A percentile compares a stretch with the other conserved stretches of the same genome.
Evolutionary conservation across 1,284 basidiomycete genomes (phyloP).

Genomic region (Anthracocystis panici-leucophaei): DNA sequence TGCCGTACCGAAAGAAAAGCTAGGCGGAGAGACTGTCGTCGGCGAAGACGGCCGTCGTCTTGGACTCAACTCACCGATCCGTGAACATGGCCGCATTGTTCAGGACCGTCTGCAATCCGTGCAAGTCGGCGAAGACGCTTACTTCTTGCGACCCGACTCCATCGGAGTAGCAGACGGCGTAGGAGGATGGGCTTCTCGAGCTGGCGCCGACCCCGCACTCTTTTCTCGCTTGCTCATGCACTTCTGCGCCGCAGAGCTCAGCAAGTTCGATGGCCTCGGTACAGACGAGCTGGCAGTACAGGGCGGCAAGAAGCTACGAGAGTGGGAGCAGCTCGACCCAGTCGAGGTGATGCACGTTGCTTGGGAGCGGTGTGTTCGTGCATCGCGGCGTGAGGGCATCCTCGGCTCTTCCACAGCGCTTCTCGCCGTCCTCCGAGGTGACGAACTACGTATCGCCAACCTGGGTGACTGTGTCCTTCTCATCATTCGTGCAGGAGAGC

Average conservation of each 20-base stretch:
- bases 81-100: conserved; percentile 63
- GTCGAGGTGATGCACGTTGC: conserved; percentile 75
- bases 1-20: conserved; percentile 23
- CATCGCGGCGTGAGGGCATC: conserved; percentile 72
- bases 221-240: conserved; percentile 90
- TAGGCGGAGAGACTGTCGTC: conserved; percentile 30
- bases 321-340: conserved; percentile 70
- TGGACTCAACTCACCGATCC: conserved; percentile 60
- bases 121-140: conserved; percentile 86
- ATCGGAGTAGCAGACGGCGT: conserved; percentile 91
- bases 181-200: conserved; percentile 81
- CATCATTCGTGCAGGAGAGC: conserved; percentile 81
- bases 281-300: conserved; percentile 45
- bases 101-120: conserved; percentile 72
- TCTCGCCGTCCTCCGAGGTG: conserved; percentile 75
- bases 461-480: conserved; percentile 87
- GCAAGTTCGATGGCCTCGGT: conserved; percentile 43
- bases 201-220: conserved; percentile 76
- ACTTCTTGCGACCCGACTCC: conserved; percentile 82
- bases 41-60: conserved; percentile 38
- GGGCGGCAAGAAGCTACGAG: conserved; percentile 49
- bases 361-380: conserved; percentile 73
- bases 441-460: conserved; percentile 88
- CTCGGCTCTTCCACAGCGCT: conserved; percentile 74
- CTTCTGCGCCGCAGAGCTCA: conserved; percentile 76